Conservation (phyloP, 2,329 filamentous ascomycete species). For the Penicillium concentricum region DNA sequence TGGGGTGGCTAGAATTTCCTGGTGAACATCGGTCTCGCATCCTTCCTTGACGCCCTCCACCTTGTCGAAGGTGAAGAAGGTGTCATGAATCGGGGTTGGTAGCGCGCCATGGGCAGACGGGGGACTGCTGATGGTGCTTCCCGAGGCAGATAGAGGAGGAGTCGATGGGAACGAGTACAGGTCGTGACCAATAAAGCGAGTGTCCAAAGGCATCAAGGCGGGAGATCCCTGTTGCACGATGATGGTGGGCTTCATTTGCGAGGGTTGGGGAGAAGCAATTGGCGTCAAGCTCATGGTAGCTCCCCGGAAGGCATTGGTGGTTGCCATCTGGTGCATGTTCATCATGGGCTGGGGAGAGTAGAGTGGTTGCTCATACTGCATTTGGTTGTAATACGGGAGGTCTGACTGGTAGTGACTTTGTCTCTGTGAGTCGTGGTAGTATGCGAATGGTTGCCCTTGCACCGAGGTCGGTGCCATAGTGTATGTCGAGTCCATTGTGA, state of each 20-base stretch:
- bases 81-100: constrained; percentile 78
- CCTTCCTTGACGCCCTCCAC: constrained; percentile 68
- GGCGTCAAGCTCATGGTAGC: constrained; percentile 57
- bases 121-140: constrained; percentile 83
- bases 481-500: constrained; percentile 65
- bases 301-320: constrained; percentile 43
- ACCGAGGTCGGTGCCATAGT: constrained; percentile 50
- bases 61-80: constrained; percentile 70
- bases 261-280: constrained; percentile 70
- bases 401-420: constrained; percentile 70
- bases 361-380: constrained; percentile 40
- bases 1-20: constrained; percentile 69
- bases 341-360: constrained; percentile 43
- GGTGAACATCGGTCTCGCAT: constrained; percentile 67
- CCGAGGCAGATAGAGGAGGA: constrained; percentile 79
- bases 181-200: constrained; percentile 65
- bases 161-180: constrained; percentile 76
- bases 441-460: constrained; percentile 79
- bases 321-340: constrained; percentile 47
- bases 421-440: constrained; percentile 78
- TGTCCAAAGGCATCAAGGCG: constrained; percentile 65
- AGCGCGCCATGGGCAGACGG: constrained; percentile 71
- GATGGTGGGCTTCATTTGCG: constrained; percentile 74
- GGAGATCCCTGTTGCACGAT: constrained; percentile 59
- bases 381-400: constrained; percentile 45